These are phyloP conservation scores for Hordeum marinum DNA, from an alignment of 176 grass and related monocot genomes.

Conservation along the genomic window DNA sequence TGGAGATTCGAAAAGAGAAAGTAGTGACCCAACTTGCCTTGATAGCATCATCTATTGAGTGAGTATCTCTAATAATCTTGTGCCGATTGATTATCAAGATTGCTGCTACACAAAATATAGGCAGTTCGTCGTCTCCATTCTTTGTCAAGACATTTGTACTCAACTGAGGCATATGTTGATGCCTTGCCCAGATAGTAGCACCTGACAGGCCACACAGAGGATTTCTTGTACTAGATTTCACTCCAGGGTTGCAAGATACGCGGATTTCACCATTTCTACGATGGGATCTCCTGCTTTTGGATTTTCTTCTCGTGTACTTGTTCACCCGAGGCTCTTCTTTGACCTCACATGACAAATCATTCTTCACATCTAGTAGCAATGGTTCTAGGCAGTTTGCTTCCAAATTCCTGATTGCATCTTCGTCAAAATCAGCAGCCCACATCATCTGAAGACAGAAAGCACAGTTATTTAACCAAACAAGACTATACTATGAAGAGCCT, in stretches of 20 bases:
- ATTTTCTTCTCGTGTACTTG: slow-evolving; percentile 53
- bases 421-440: slow-evolving; percentile 99
- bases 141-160: slow-evolving; percentile 34
- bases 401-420: slow-evolving; percentile 55
- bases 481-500: neutral
- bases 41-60: slow-evolving; percentile 89
- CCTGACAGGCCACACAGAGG: slow-evolving; percentile 79
- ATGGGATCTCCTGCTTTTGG: slow-evolving; percentile 42
- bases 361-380: slow-evolving; percentile 51
- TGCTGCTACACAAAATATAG: slow-evolving; percentile 89
- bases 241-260: slow-evolving; percentile 37
- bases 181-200: slow-evolving; percentile 77
- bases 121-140: slow-evolving; percentile 67
- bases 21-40: slow-evolving; percentile 53
- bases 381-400: slow-evolving; percentile 72
- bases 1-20: neutral
- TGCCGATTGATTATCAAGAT: slow-evolving; percentile 87
- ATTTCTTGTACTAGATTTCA: slow-evolving; percentile 52
- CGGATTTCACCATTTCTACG: slow-evolving; percentile 52
- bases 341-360: slow-evolving; percentile 41
- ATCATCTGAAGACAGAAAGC: slow-evolving; percentile 72
- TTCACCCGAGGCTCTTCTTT: slow-evolving; percentile 45
- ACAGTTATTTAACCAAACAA: slow-evolving; percentile 13
- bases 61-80: slow-evolving; percentile 88
- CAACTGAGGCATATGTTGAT: slow-evolving; percentile 32